Percentiles rank a stretch among this genome's conserved stretches.
These are phyloP conservation scores for Sporothrix pallida DNA, from an alignment of 2,329 filamentous ascomycete genomes.

Conservation along the genomic window DNA sequence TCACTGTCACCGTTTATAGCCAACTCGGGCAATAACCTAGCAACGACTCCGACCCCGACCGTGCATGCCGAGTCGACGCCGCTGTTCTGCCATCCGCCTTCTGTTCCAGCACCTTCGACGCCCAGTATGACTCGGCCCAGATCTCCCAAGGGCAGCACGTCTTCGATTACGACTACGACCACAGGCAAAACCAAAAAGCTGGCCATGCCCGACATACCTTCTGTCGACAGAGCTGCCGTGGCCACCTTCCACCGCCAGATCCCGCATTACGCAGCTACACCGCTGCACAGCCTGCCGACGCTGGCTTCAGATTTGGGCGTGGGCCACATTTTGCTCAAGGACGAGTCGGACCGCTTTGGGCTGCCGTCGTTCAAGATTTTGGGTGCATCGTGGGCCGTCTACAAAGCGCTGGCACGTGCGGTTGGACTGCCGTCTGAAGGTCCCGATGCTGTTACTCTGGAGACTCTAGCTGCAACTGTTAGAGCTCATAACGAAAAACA, in stretches of 20 bases:
- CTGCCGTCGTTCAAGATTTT: constrained; percentile 81
- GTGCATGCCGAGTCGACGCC: background rate
- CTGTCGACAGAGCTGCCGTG: constrained; percentile 22
- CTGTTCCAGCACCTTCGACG: background rate
- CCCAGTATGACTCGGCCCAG: background rate
- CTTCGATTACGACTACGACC: background rate
- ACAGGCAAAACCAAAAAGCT: background rate
- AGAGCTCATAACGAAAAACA: constrained; percentile 28
- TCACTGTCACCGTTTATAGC: background rate
- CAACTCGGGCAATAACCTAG: background rate
- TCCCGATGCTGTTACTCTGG: constrained; percentile 46
- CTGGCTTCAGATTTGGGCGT: constrained; percentile 65
- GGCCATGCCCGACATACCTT: background rate
- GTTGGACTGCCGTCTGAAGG: constrained; percentile 50
- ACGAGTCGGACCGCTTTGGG: constrained; percentile 71
- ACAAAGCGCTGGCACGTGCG: constrained; percentile 58
- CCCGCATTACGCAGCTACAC: constrained; percentile 62
- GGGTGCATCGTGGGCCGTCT: constrained; percentile 76
- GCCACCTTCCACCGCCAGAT: constrained; percentile 62
- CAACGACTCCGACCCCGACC: background rate
- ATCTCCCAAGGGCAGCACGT: background rate
- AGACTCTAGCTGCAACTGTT: constrained; percentile 48
- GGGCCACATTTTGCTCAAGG: constrained; percentile 67
- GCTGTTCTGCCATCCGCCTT: background rate
- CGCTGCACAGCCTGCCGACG: constrained; percentile 56